Percentiles rank a stretch among this genome's conserved stretches.
Conservation (phyloP, 495 filamentous ascomycete genomes). For the Cudoniella acicularis region DNA sequence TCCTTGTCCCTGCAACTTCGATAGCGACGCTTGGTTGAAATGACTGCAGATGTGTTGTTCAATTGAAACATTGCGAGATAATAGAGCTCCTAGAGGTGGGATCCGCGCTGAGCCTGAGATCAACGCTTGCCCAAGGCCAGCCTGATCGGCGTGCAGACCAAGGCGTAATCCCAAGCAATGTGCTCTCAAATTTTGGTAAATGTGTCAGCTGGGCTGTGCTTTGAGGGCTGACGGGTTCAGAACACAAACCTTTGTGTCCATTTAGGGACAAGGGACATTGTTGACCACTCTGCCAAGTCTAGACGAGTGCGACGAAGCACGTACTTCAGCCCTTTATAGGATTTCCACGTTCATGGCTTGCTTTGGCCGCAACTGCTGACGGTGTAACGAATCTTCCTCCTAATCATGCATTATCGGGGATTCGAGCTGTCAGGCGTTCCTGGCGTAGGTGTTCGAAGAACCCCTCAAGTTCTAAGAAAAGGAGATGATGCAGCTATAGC, state of each 20-base stretch:
- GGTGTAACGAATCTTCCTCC: not conserved
- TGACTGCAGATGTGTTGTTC: not conserved
- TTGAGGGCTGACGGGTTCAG: not conserved
- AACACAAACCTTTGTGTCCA: not conserved
- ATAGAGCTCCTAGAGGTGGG: not conserved
- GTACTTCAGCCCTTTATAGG: not conserved
- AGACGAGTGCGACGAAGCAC: not conserved
- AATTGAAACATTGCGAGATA: not conserved
- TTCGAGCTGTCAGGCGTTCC: not conserved
- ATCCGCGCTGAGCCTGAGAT: not conserved
- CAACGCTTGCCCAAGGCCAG: not conserved
- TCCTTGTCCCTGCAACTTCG: not conserved
- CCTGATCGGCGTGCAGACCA: not conserved
- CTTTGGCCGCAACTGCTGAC: not conserved
- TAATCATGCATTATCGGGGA: constrained; percentile 1
- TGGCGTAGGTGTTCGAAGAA: not conserved
- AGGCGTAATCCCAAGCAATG: not conserved
- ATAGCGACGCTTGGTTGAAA: not conserved
- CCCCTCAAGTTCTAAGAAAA: too few relatives aligned
- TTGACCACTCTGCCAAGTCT: not conserved
- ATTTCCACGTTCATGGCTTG: not conserved
- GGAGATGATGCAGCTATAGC: not conserved
- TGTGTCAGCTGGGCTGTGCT: not conserved
- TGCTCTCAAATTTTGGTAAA: not conserved
- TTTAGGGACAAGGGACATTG: not conserved